Percentiles rank a stretch among this genome's conserved stretches.
These are phyloP conservation scores for Paecilomyces variotii DNA, from an alignment of 2,329 filamentous ascomycete genomes.

Conservation along the genomic window DNA sequence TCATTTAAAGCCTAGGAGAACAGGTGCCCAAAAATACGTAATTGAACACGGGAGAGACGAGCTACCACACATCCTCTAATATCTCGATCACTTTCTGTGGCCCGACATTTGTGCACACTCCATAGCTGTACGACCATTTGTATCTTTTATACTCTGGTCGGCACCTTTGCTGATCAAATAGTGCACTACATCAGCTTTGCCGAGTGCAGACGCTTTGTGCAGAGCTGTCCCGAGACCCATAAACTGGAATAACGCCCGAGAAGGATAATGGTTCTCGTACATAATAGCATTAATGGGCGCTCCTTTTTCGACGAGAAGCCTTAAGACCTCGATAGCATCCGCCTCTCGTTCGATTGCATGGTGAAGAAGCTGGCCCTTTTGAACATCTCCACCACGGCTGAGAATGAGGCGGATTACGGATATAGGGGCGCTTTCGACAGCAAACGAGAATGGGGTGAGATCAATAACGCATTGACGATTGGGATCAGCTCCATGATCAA, in stretches of 20 bases:
- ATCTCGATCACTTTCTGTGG: slow-evolving; percentile 5
- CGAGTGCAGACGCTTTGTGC: slow-evolving; percentile 14
- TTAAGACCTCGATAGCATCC: slow-evolving; percentile 11
- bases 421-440: slow-evolving; percentile 12
- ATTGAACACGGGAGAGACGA: neutral
- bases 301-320: slow-evolving; percentile 11
- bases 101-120: slow-evolving; percentile 10
- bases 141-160: slow-evolving; percentile 10
- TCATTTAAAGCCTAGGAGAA: too few species aligned
- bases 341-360: slow-evolving; percentile 10
- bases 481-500: slow-evolving; percentile 18
- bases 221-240: slow-evolving; percentile 15
- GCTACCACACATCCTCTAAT: neutral
- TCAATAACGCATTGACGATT: slow-evolving; percentile 16
- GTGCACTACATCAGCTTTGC: slow-evolving; percentile 12
- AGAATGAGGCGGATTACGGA: slow-evolving; percentile 13
- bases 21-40: too few species aligned
- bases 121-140: slow-evolving; percentile 11
- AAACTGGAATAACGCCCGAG: slow-evolving; percentile 10
- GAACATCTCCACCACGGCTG: slow-evolving; percentile 9
- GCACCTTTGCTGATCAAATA: slow-evolving; percentile 14
- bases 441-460: slow-evolving; percentile 16
- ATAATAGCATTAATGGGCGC: slow-evolving; percentile 12
- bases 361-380: slow-evolving; percentile 16
- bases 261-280: slow-evolving; percentile 14